Base-by-base conservation (phyloP, 345 rosid species). In the Alliaria petiolata region DNA sequence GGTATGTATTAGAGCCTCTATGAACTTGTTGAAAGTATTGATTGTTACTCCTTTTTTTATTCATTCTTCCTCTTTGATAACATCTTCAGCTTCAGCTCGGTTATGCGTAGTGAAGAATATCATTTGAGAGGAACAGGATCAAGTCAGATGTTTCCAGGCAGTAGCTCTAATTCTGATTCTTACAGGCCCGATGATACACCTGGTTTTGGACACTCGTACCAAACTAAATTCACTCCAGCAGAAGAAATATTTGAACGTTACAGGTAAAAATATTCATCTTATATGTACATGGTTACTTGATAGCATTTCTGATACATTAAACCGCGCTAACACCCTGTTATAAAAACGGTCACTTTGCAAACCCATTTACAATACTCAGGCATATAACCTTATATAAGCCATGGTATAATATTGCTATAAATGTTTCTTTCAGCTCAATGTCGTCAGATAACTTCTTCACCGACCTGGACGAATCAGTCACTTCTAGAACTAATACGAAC, bases 361-460 rank as follows among this genome's bases (percentile, higher is more conserved):
- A 61, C 36, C 15, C 14, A 26, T 55, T 6, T 30, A 54, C 30
- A 20, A 5, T 54, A 17, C 4, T 53, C 19, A 40, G 51, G 39
- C 40, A 7, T 25, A 46, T n/a, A 60, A 38, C 7, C 61, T 14
- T 47, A 39, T 25, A n/a, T 15, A 43, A 43, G 43, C 60, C 53
- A 16, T 55, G 13, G 35, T 65, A n/a, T n/a, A 20, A 6, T 74
- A n/a, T 19, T 38, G 33, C 11, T 61, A 7, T 36, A 44, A 20
- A 26, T 75, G 70, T 40, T 76, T 63, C 7, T 28, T 31, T 47
- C 71, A 76, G 80, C 57, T 11, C 71, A 26, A 47, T 0, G 39
- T 70, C 76, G 14, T 76, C 80, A 45, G 80, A 76, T 56, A 76
- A 76, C 55, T 47, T 76, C 12, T 76, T 69, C 67, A 63, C 80